Evolutionary conservation across 2,329 filamentous ascomycete species (phyloP).

Genomic region (Colletotrichum magnum): DNA sequence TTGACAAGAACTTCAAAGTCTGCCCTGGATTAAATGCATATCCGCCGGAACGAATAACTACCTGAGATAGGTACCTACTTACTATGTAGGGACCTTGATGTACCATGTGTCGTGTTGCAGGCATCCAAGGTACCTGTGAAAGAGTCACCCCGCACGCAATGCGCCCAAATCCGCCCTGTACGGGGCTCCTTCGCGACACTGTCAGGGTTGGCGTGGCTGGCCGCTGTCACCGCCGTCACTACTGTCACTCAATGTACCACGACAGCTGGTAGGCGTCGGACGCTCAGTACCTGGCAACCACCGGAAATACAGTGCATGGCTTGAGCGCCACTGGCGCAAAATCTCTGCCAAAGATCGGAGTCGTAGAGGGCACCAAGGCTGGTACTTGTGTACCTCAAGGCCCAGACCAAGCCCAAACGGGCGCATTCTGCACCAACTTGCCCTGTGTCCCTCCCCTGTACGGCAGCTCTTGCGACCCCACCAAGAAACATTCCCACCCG

Average conservation of each 20-base stretch:
- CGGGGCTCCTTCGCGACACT: slow-evolving; percentile 15
- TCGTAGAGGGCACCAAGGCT: slow-evolving; percentile 26
- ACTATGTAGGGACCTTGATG: too few species aligned
- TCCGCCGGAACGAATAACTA: not conserved
- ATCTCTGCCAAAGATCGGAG: slow-evolving; percentile 31
- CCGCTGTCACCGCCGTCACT: slow-evolving; percentile 22
- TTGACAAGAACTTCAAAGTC: slow-evolving; percentile 16
- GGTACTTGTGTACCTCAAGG: not conserved
- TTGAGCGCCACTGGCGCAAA: slow-evolving; percentile 27
- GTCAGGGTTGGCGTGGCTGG: slow-evolving; percentile 6
- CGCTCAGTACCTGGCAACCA: slow-evolving; percentile 30
- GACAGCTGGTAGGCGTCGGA: slow-evolving; percentile 15
- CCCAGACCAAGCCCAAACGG: slow-evolving; percentile 26
- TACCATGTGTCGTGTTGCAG: too few species aligned
- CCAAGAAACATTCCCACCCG: slow-evolving; percentile 33
- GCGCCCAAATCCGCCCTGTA: slow-evolving; percentile 10
- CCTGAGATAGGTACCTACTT: not conserved
- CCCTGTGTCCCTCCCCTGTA: slow-evolving; percentile 26
- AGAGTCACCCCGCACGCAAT: slow-evolving; percentile 17
- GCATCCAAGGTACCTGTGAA: not conserved
- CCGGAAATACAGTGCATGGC: slow-evolving; percentile 29
- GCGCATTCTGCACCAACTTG: slow-evolving; percentile 2
- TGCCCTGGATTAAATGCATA: not conserved
- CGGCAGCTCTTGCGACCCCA: slow-evolving; percentile 19
- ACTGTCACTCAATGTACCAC: slow-evolving; percentile 18